Conservation (phyloP, 805 yeast genomes). For the Naumovozyma dairenensis region DNA sequence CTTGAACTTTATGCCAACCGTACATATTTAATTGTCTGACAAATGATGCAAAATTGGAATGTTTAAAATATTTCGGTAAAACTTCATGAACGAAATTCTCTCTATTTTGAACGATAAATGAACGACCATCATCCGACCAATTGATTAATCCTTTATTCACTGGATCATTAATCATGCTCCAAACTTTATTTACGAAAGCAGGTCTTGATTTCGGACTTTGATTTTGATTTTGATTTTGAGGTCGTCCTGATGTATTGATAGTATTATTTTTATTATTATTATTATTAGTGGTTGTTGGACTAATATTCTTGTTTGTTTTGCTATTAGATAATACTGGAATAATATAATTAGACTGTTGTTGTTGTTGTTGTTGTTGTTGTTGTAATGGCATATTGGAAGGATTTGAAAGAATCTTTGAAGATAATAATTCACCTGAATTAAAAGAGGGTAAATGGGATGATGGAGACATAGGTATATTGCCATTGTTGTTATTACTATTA, state of each 20-base stretch:
- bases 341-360: too few relatives aligned
- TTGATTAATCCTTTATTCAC: conserved; percentile 58
- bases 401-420: conserved; percentile 4
- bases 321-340: too few relatives aligned
- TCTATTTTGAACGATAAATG: conserved; percentile 75
- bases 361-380: conserved; percentile 2
- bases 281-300: conserved; percentile 10
- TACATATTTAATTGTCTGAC: conserved; percentile 96
- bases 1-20: conserved; percentile 98
- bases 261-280: too few relatives aligned
- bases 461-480: conserved; percentile 1
- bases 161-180: conserved; percentile 91
- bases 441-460: conserved; percentile 4
- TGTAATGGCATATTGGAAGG: neutral
- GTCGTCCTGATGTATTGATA: too few relatives aligned
- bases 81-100: conserved; percentile 75
- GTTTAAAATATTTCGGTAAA: conserved; percentile 88
- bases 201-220: conserved; percentile 72
- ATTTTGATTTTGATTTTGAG: too few relatives aligned
- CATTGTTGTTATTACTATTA: neutral
- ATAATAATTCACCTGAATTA: conserved; percentile 1
- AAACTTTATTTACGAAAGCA: conserved; percentile 84
- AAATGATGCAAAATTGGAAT: conserved; percentile 88
- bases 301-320: too few relatives aligned
- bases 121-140: conserved; percentile 80